Percentiles rank a stretch among this genome's conserved stretches.
phyloP scores from a whole-genome alignment of 345 rosid genomes.

The Populus deltoides region DNA sequence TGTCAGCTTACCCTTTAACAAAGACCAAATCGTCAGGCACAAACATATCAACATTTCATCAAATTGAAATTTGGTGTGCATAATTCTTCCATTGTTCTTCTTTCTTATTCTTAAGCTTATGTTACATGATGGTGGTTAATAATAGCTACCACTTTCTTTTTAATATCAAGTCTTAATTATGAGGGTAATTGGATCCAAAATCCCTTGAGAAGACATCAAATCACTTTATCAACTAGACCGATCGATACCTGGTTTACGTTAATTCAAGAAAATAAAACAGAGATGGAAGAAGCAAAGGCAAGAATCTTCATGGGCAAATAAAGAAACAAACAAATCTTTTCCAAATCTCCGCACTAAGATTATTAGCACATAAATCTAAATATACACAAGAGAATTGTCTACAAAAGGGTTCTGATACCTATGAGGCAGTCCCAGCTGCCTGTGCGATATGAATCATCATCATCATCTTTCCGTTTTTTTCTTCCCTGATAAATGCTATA shows the following conservation, averaged over 20 bases:
- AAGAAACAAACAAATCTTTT: neutral
- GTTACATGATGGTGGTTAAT: neutral
- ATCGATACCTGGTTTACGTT: neutral
- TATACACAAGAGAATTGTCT: neutral
- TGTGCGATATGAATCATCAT: neutral
- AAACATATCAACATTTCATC: no score
- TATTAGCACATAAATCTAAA: neutral
- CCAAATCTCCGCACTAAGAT: neutral
- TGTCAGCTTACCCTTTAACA: neutral
- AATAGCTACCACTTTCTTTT: no score
- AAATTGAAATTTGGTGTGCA: neutral
- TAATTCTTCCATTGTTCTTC: neutral
- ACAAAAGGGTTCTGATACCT: neutral
- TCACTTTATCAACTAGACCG: neutral
- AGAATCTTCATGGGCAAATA: neutral
- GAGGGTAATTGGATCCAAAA: neutral
- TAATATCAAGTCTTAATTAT: no score
- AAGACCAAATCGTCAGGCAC: neutral
- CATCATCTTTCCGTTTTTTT: neutral
- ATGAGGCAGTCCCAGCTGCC: neutral
- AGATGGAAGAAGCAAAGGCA: neutral
- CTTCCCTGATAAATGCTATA: neutral
- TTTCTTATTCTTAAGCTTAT: neutral
- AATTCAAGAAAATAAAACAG: no score
- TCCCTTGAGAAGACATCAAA: neutral